phyloP scores from a whole-genome alignment of 2,329 filamentous ascomycete species.

The Penicillium italicum region DNA sequence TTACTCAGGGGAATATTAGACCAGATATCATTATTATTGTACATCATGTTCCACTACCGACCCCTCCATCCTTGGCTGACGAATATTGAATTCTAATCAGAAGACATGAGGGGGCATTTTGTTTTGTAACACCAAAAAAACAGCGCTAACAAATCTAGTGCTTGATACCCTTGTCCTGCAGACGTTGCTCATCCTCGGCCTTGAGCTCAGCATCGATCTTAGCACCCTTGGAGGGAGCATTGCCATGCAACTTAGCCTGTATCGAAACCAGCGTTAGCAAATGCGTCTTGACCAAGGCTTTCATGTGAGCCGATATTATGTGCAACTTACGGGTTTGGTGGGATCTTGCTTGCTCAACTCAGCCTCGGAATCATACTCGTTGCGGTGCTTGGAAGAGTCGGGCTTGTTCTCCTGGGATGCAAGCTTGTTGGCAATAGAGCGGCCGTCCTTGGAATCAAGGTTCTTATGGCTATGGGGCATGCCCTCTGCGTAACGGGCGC shows the following conservation, averaged over 20 bases:
- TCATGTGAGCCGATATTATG: too few relatives aligned
- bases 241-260: conserved; percentile 46
- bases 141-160: conserved; percentile 20
- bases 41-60: conserved; percentile 72
- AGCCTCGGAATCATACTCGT: conserved; percentile 33
- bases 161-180: conserved; percentile 45
- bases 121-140: conserved; percentile 11
- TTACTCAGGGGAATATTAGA: conserved; percentile 9
- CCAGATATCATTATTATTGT: conserved; percentile 51
- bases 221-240: conserved; percentile 47
- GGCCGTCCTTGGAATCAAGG: conserved; percentile 61
- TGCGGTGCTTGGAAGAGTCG: conserved; percentile 26
- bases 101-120: background rate
- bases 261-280: conserved; percentile 6
- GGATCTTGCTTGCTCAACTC: conserved; percentile 43
- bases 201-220: conserved; percentile 46
- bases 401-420: conserved; percentile 34
- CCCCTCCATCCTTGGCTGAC: conserved; percentile 20
- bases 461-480: conserved; percentile 64
- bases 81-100: conserved; percentile 7
- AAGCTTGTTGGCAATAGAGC: conserved; percentile 46
- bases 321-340: conserved; percentile 39
- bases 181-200: conserved; percentile 43
- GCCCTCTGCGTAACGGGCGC: conserved; percentile 68
- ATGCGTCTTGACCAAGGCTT: background rate